Evolutionary conservation across 192 early-diverging fungal species (phyloP).

Genomic region (Mortierella antarctica): DNA sequence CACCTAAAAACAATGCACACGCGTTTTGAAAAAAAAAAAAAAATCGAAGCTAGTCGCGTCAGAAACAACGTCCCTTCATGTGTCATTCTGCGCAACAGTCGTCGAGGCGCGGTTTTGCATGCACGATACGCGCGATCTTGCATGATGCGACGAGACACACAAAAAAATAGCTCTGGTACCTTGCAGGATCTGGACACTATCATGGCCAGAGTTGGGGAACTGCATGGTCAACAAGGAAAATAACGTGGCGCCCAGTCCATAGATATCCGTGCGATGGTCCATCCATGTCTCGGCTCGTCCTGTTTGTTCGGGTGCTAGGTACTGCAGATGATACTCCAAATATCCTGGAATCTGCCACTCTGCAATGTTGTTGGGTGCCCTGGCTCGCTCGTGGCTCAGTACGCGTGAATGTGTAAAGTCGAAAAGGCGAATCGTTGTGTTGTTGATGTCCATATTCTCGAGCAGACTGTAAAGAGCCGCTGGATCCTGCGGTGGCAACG

Average conservation of each 20-base stretch:
- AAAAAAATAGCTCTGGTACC: conserved; percentile 3
- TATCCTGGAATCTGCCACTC: conserved; percentile 50
- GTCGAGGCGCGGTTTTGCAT: background rate
- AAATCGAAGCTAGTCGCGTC: background rate
- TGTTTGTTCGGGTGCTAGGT: conserved; percentile 44
- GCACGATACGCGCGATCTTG: background rate
- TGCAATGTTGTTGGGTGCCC: conserved; percentile 48
- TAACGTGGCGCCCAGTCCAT: conserved; percentile 35
- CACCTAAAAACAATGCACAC: conserved; percentile 7
- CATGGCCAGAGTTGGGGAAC: conserved; percentile 37
- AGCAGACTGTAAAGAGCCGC: conserved; percentile 3
- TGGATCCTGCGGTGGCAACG: background rate
- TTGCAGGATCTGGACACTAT: conserved; percentile 50
- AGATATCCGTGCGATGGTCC: conserved; percentile 49
- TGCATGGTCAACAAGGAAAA: conserved; percentile 50
- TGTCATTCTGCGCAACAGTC: too few relatives aligned
- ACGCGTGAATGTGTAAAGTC: conserved; percentile 52
- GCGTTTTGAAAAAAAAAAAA: background rate
- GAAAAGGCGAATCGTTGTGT: conserved; percentile 33
- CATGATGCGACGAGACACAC: too few relatives aligned
- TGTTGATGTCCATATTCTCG: conserved; percentile 36
- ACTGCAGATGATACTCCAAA: conserved; percentile 48
- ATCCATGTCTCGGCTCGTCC: conserved; percentile 54
- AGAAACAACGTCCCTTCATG: background rate
- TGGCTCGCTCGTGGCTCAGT: conserved; percentile 45